These are phyloP conservation scores for Auricularia sp. DNA, from an alignment of 768 basidiomycete species.

Conservation along the genomic window DNA sequence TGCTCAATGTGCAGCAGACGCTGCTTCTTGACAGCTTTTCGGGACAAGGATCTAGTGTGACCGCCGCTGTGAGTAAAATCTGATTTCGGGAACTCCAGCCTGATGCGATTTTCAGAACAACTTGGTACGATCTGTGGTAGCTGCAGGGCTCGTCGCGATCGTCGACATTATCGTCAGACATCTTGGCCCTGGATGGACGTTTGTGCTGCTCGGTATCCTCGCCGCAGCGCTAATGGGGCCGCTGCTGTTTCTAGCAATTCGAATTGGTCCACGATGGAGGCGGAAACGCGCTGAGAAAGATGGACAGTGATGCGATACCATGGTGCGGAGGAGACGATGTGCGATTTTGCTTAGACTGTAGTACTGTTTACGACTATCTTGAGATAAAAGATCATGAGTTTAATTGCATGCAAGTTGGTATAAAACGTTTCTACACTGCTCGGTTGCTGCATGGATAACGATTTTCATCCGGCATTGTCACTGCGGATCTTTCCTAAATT, in stretches of 20 bases:
- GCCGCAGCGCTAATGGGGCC: background rate
- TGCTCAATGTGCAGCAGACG: conserved; percentile 52
- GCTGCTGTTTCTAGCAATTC: background rate
- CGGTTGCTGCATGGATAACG: no score
- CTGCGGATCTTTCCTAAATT: no score
- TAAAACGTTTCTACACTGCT: no score
- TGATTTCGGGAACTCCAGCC: background rate
- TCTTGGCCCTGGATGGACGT: conserved; percentile 62
- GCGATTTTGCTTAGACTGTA: no score
- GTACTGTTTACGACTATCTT: no score
- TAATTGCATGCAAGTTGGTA: no score
- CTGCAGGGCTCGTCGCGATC: conserved; percentile 50
- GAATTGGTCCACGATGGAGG: background rate
- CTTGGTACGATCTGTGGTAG: conserved; percentile 51
- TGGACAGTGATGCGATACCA: no score
- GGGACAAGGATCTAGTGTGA: conserved; percentile 51
- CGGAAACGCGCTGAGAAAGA: background rate
- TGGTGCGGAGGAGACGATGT: no score
- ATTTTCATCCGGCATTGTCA: no score
- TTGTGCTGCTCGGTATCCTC: conserved; percentile 38
- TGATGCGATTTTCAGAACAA: conserved; percentile 42
- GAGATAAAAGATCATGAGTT: no score
- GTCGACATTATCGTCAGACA: conserved; percentile 51
- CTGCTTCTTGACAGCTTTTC: conserved; percentile 58
- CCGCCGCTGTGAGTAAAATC: conserved; percentile 49